Percentiles rank a stretch among this genome's conserved stretches.
These are phyloP conservation scores for Venturia carpophila DNA, from an alignment of 2,329 filamentous ascomycete genomes.

Conservation along the genomic window DNA sequence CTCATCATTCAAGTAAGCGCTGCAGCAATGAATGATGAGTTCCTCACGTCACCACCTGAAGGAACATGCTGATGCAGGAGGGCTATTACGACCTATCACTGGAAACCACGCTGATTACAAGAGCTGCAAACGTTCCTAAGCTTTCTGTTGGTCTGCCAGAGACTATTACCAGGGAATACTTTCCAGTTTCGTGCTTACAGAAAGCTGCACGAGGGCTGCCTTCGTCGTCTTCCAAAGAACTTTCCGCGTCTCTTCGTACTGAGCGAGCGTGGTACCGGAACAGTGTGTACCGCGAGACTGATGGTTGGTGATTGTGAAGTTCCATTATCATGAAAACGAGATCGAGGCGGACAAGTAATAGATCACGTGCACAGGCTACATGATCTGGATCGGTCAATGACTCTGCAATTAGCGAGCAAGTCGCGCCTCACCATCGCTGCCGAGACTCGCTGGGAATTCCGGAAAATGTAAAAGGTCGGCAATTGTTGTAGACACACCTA, in stretches of 20 bases:
- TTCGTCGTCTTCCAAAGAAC: too few species aligned
- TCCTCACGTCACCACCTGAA: slow-evolving; percentile 5
- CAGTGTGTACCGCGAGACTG: too few species aligned
- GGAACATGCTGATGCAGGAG: neutral
- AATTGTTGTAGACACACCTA: neutral
- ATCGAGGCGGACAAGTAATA: neutral
- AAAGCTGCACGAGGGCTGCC: too few species aligned
- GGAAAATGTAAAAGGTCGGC: neutral
- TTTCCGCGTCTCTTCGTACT: too few species aligned
- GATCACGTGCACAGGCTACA: neutral
- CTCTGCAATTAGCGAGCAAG: neutral
- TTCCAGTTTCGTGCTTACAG: too few species aligned
- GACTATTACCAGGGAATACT: too few species aligned
- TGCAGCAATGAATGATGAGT: neutral
- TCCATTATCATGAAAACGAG: too few species aligned
- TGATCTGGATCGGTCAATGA: neutral
- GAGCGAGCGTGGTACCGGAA: too few species aligned
- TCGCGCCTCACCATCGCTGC: neutral
- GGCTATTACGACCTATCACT: neutral
- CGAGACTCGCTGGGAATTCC: neutral
- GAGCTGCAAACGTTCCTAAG: too few species aligned
- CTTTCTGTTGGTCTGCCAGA: too few species aligned
- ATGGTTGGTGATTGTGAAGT: too few species aligned
- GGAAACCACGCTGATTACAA: neutral
- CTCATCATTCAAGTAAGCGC: neutral